A percentile compares a stretch with the other conserved stretches of the same genome.
phyloP scores from a whole-genome alignment of 345 rosid genomes.

The Viola odorata region DNA sequence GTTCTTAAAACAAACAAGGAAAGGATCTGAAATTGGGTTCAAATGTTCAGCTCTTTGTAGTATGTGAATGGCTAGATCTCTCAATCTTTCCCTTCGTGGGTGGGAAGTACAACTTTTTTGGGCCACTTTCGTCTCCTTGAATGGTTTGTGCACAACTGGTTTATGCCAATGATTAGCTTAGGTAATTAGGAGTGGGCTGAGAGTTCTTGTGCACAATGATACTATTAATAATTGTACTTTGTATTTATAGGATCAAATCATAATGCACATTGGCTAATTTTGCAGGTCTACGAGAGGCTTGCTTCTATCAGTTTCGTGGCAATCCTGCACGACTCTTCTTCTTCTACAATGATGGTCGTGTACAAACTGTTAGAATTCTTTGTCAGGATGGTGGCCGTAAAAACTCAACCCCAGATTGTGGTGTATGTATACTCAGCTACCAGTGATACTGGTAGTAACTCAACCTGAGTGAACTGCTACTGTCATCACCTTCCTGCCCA shows the following conservation, averaged over 20 bases:
- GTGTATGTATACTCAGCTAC: no score
- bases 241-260: neutral
- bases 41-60: slow-evolving; percentile 51
- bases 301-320: slow-evolving; percentile 72
- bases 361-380: neutral
- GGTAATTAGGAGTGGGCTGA: no score
- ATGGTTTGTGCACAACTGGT: no score
- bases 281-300: slow-evolving; percentile 77
- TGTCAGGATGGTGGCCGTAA: neutral
- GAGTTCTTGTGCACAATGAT: no score
- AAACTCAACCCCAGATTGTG: no score
- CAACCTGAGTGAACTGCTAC: no score
- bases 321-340: slow-evolving; percentile 24
- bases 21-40: slow-evolving; percentile 14
- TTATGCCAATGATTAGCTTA: no score
- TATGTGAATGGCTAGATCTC: slow-evolving; percentile 22
- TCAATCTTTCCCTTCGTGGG: neutral
- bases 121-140: neutral
- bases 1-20: slow-evolving; percentile 29
- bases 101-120: neutral
- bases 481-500: no score
- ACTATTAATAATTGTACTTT: no score
- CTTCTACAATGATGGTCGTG: neutral
- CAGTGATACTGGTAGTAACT: no score
- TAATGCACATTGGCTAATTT: neutral